A percentile compares a stretch with the other conserved stretches of the same genome.
These are phyloP conservation scores for Amanita thiersii DNA, from an alignment of 768 basidiomycete species.

Conservation along the genomic window DNA sequence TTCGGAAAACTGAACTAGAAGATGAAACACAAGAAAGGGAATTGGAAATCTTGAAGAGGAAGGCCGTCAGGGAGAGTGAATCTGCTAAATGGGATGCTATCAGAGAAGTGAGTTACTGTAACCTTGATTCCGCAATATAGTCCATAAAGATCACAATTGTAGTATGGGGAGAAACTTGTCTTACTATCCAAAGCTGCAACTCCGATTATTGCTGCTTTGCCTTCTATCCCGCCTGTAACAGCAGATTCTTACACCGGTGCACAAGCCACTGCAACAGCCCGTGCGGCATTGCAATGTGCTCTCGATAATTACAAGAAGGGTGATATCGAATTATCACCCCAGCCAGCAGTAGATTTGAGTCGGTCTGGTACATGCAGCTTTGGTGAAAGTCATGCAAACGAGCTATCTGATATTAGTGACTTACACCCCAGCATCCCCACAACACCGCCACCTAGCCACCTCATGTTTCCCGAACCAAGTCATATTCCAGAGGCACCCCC, in stretches of 20 bases:
- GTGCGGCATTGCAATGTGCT: conserved; percentile 70
- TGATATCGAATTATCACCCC: conserved; percentile 42
- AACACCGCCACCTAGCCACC: conserved; percentile 30
- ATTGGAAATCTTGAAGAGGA: conserved; percentile 64
- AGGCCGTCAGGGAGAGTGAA: conserved; percentile 71
- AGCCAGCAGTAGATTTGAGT: conserved; percentile 45
- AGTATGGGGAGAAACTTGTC: conserved; percentile 80
- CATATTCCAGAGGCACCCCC: conserved; percentile 20
- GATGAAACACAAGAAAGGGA: conserved; percentile 65
- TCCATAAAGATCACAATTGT: neutral
- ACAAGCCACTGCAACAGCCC: conserved; percentile 56
- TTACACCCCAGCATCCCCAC: conserved; percentile 29
- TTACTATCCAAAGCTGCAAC: conserved; percentile 65
- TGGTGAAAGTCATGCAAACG: conserved; percentile 74
- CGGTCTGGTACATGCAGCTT: conserved; percentile 76
- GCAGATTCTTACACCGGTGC: conserved; percentile 51
- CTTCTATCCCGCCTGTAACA: conserved; percentile 55
- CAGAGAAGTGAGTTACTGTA: conserved; percentile 41
- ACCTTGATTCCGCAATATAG: neutral
- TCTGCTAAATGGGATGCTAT: conserved; percentile 73
- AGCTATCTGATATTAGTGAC: conserved; percentile 48
- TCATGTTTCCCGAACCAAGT: conserved; percentile 12
- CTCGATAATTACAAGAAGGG: conserved; percentile 75
- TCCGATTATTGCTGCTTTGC: conserved; percentile 54
- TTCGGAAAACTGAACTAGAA: conserved; percentile 55